A percentile compares a stretch with the other conserved stretches of the same genome.
These are phyloP conservation scores for Naganishia friedmannii DNA, from an alignment of 768 basidiomycete species.

Conservation along the genomic window DNA sequence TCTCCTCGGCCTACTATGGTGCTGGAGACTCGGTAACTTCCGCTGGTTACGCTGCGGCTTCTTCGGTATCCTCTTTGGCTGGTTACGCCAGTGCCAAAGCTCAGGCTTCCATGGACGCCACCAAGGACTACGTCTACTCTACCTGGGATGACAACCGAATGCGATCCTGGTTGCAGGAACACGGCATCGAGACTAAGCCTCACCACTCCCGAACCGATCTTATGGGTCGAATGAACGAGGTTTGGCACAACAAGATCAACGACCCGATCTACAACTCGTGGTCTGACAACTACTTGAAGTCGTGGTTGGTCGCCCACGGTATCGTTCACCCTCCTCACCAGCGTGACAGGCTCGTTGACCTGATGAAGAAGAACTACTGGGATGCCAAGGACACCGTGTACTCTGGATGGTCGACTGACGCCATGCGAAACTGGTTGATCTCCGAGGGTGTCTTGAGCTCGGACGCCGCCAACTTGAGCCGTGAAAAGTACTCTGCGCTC, in stretches of 20 bases:
- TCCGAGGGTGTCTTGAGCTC: slow-evolving; percentile 50
- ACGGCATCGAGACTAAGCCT: slow-evolving; percentile 64
- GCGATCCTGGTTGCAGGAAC: slow-evolving; percentile 65
- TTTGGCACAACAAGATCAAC: slow-evolving; percentile 61
- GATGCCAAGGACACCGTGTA: slow-evolving; percentile 52
- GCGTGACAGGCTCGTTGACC: slow-evolving; percentile 61
- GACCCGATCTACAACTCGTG: slow-evolving; percentile 76
- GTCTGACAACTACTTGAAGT: slow-evolving; percentile 76
- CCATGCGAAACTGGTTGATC: slow-evolving; percentile 50
- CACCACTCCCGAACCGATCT: slow-evolving; percentile 68
- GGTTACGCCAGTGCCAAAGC: slow-evolving; percentile 49
- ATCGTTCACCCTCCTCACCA: slow-evolving; percentile 64
- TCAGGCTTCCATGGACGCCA: slow-evolving; percentile 59
- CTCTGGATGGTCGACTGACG: slow-evolving; percentile 46
- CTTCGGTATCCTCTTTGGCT: slow-evolving; percentile 40
- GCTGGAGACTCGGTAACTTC: slow-evolving; percentile 47
- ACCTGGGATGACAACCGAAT: slow-evolving; percentile 81
- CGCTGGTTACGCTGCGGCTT: slow-evolving; percentile 38
- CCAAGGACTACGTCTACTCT: slow-evolving; percentile 83
- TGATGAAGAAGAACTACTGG: slow-evolving; percentile 81
- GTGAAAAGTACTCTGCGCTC: slow-evolving; percentile 75
- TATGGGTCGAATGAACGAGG: slow-evolving; percentile 64
- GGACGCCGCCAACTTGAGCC: slow-evolving; percentile 52
- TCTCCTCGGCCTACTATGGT: slow-evolving; percentile 36
- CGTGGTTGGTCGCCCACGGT: slow-evolving; percentile 79